Percentiles rank a stretch among this genome's conserved stretches.
phyloP scores from a whole-genome alignment of 83 land plant species.

The Thuja plicata region DNA sequence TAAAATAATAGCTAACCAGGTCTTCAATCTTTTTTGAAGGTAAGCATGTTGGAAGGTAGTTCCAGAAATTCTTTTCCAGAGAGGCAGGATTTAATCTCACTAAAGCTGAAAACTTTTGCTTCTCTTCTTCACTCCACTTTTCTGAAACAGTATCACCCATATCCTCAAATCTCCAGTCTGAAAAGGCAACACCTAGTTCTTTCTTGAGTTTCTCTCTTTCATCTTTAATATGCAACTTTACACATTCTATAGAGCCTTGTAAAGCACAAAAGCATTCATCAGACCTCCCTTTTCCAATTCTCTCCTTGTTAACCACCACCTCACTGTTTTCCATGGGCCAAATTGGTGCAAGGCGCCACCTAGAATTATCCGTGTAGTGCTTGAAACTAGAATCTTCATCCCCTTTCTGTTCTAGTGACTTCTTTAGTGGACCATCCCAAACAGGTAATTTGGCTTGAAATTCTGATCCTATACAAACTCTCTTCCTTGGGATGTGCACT shows the following conservation, averaged over 20 bases:
- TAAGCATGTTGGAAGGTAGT: constrained; percentile 26
- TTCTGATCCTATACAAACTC: constrained; percentile 49
- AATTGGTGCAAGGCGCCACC: constrained; percentile 45
- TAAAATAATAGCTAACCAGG: constrained; percentile 82
- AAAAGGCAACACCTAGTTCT: constrained; percentile 61
- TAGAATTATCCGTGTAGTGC: constrained; percentile 30
- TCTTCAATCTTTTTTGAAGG: constrained; percentile 37
- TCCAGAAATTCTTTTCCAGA: constrained; percentile 50
- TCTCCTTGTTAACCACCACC: not conserved
- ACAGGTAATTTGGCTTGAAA: constrained; percentile 66
- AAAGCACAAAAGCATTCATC: constrained; percentile 41
- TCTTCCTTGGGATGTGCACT: constrained; percentile 26
- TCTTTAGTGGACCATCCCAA: constrained; percentile 36
- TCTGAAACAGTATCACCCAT: constrained; percentile 84
- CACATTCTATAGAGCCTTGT: constrained; percentile 64
- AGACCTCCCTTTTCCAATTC: constrained; percentile 52
- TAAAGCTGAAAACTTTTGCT: constrained; percentile 37
- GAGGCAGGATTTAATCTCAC: constrained; percentile 41
- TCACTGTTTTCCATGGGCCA: constrained; percentile 41
- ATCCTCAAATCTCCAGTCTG: constrained; percentile 47
- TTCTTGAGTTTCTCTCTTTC: constrained; percentile 40
- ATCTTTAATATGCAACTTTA: constrained; percentile 59
- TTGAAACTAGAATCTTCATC: constrained; percentile 16
- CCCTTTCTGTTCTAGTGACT: not conserved
- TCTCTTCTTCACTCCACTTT: constrained; percentile 59